Conservation (phyloP, 139 green algal genomes). For the Tetradesmus obliquus region DNA sequence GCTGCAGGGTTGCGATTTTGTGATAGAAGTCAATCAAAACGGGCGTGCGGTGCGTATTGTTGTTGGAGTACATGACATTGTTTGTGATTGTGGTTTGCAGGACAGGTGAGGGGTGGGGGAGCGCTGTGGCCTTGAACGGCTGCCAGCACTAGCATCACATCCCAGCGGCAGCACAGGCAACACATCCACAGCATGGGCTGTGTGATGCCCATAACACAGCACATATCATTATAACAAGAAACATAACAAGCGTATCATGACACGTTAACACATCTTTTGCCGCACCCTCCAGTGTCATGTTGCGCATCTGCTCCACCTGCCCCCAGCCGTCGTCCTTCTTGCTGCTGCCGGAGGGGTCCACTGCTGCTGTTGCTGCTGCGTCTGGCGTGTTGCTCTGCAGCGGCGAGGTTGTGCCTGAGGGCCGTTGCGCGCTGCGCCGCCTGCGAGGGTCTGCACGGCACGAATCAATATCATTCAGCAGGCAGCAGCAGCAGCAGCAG, state of each 20-base stretch:
- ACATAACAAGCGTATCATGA: no score
- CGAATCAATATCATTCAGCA: no score
- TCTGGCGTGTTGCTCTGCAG: not conserved
- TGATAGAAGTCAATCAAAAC: not conserved
- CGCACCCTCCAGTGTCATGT: not conserved
- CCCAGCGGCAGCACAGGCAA: not conserved
- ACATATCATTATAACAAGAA: no score
- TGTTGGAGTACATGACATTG: not conserved
- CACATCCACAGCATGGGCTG: not conserved
- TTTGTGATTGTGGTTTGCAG: not conserved
- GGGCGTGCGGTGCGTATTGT: no score
- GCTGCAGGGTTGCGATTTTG: not conserved
- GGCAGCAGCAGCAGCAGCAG: not conserved
- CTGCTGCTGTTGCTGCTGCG: not conserved
- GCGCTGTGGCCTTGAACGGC: not conserved
- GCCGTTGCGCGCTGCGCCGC: not conserved
- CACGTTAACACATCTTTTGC: no score
- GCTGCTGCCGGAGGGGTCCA: not conserved
- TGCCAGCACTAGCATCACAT: not conserved
- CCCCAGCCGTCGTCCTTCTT: not conserved
- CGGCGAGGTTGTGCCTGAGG: not conserved
- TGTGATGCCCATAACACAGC: no score
- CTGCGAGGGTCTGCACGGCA: not conserved
- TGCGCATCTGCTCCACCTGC: not conserved
- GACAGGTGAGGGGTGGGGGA: not conserved